phyloP scores from a whole-genome alignment of 345 rosid genomes.

The Erucastrum elatum region DNA sequence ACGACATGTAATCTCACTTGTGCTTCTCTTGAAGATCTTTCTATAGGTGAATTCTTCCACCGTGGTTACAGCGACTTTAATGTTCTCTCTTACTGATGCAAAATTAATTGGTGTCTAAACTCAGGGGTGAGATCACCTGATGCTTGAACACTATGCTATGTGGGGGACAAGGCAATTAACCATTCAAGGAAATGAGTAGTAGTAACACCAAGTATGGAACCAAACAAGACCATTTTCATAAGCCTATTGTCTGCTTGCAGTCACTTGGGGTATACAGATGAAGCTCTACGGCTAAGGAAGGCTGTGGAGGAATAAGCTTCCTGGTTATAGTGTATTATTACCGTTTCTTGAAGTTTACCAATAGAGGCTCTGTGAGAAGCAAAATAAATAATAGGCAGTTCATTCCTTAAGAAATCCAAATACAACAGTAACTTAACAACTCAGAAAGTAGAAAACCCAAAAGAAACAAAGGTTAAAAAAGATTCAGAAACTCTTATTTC shows the following conservation, averaged over 20 bases:
- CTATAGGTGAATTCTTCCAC: slow-evolving; percentile 49
- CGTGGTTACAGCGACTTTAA: slow-evolving; percentile 39
- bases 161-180: slow-evolving; percentile 43
- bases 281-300: slow-evolving; percentile 32
- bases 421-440: not conserved
- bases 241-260: slow-evolving; percentile 58
- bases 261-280: slow-evolving; percentile 50
- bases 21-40: slow-evolving; percentile 41
- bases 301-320: slow-evolving; percentile 41
- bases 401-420: not conserved
- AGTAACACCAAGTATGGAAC: slow-evolving; percentile 27
- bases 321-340: slow-evolving; percentile 28
- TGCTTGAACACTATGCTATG: slow-evolving; percentile 55
- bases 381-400: not conserved
- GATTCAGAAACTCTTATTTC: slow-evolving; percentile 21
- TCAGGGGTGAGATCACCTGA: slow-evolving; percentile 38
- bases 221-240: slow-evolving; percentile 43
- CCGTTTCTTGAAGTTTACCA: not conserved
- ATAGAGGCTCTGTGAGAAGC: not conserved
- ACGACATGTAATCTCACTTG: slow-evolving; percentile 51
- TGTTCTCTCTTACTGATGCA: not conserved
- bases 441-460: not conserved
- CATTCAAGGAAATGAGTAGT: slow-evolving; percentile 47
- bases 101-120: slow-evolving; percentile 30
- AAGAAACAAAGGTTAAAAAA: not conserved